Evolutionary conservation across 305 asterid species (phyloP), one percentile per base, ranked within the genome.

Genomic region (Fraxinus floribunda): DNA sequence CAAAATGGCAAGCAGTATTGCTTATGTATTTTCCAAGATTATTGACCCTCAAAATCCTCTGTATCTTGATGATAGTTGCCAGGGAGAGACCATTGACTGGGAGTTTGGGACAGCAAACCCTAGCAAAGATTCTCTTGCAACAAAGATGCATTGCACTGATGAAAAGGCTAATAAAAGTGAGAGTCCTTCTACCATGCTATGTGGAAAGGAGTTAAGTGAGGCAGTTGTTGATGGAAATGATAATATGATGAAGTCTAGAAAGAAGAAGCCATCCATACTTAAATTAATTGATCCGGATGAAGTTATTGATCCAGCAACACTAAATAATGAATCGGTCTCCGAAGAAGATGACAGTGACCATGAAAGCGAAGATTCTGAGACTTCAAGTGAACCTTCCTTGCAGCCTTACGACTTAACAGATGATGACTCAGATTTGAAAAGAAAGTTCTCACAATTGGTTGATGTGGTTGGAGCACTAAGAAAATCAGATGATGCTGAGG

Each of bases 1-100:
- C 49, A 94, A 89, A 91, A 96, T 94, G 98, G 99, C 99, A 46
- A 93, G 97, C 91, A 83, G 89, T 78, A 87, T 96, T 90, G 99
- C 99, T 84, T 88, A 91, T 78, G 95, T 91, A 73, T 96, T 96
- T 88, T 96, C 99, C 34, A 91, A 86, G 86, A 86, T 93, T 52
- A 86, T 94, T 84, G 98, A 93, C 91, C 98, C 99, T 62, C 85
- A 87, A 86, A 93, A 96, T 90, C 98, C 97, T 87, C 88, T 96
- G 83, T 94, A 94, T 83, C 98, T 94, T 81, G 99, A 96, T 78
- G 97, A 96, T 87, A 86, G 89, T 84, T 88, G 86, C 86, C 90
- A 73, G 75, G 94, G 87, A 79, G 98, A 91, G 84, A 30, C 85
- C 79, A 84, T 96, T 86, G 98, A 94, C 87, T 96, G 99, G 98